Base-by-base conservation (phyloP, 2,329 filamentous ascomycete species). In the Eutypa lata region DNA sequence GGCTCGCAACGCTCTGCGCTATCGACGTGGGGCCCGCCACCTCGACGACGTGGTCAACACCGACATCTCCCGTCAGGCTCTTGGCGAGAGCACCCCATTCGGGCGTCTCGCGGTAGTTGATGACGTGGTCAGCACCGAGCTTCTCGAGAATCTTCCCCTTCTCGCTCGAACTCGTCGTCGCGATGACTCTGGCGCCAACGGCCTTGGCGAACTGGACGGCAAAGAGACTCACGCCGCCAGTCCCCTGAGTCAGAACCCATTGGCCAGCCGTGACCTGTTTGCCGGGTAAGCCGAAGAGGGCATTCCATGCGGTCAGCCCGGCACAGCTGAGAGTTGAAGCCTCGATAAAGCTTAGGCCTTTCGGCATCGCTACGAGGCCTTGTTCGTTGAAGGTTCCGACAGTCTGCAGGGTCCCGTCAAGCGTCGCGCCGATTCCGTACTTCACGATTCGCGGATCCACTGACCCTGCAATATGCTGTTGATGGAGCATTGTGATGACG, bases 321-420 rank as follows among this genome's bases (percentile, higher is more conserved):
- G 81, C 80, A 54, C 79, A 82, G 2, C 73, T 64, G 1, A 83
- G 67, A 1, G 78, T 82, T 24, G 74, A 70, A 1, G 72, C 76
- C 54, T 83, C 78, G 1, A 70, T 53, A 42, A 71, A 75, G 50
- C 59, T 73, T 4, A 84, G 64, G 16, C 73, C 75, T 3, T 65
- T 59, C 0, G 87, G 87, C 62, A 81, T 77, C 38, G 69, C 65
- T 8, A 90, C 84, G 2, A 90, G 76, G 1, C 83, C 84, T 45
- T 88, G 79, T 38, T 71, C 67, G 48, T 63, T 56, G 47, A 70
- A 71, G 5, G 57, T 60, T 2, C 61, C 68, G n/a, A 61, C 50
- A 3, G 61, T 48, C 19, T 68, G 65, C 11, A 72, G 53, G 2
- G 68, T 70, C 19, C 69, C 68, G 31, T 72, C 63, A 0, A 64